These are phyloP conservation scores for Capsicum baccatum DNA, from an alignment of 257 asterid species.

Conservation along the genomic window DNA sequence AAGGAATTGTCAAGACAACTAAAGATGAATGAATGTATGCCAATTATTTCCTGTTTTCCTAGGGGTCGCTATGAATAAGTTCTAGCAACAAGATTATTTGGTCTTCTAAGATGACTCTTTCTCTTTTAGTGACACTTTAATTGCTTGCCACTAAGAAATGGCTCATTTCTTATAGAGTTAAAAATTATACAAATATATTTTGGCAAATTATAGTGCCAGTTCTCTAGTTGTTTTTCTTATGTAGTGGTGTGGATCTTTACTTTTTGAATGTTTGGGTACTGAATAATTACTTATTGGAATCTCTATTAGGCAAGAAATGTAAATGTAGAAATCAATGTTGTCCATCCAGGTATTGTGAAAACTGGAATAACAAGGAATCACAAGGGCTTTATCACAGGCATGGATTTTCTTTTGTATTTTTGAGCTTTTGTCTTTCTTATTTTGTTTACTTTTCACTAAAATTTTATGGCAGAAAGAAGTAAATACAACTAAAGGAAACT, in stretches of 20 bases:
- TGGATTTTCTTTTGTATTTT: slow-evolving; percentile 29
- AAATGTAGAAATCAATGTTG: slow-evolving; percentile 85
- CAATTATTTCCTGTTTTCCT: not conserved
- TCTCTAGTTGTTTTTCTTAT: not conserved
- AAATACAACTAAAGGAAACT: not conserved
- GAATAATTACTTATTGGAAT: not conserved
- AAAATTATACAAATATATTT: no score
- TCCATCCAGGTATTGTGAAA: slow-evolving; percentile 92
- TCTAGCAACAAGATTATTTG: no score
- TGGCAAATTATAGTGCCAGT: not conserved
- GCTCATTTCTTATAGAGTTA: no score
- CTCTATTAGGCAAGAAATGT: slow-evolving; percentile 66
- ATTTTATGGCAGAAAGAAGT: not conserved
- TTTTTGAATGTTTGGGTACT: not conserved
- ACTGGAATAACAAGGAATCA: slow-evolving; percentile 90
- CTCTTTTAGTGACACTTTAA: no score
- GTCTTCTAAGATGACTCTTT: no score
- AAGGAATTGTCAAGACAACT: slow-evolving; percentile 84
- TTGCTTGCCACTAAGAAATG: no score
- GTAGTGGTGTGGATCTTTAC: no score
- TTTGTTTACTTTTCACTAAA: not conserved
- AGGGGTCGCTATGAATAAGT: not conserved
- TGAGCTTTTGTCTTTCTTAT: not conserved
- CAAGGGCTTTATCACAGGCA: slow-evolving; percentile 96
- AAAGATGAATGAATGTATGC: slow-evolving; percentile 51